These are phyloP conservation scores for Yamadazyma dendronema DNA, from an alignment of 1,139 yeast species.

Conservation along the genomic window DNA sequence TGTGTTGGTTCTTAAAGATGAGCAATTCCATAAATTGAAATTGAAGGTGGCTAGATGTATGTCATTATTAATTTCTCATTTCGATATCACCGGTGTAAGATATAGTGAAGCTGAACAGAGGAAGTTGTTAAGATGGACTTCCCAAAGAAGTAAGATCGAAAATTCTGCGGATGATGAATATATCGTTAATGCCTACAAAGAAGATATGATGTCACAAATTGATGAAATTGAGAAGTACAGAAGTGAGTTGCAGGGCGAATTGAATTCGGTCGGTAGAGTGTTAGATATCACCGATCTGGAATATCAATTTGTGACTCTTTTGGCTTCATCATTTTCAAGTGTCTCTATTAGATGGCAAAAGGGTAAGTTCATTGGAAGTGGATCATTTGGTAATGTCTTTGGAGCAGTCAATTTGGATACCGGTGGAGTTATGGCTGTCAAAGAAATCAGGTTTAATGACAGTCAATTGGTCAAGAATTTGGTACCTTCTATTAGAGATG, in stretches of 20 bases:
- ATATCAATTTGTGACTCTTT: slow-evolving; percentile 78
- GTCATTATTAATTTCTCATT: slow-evolving; percentile 90
- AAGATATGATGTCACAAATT: slow-evolving; percentile 59
- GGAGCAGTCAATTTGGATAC: slow-evolving; percentile 92
- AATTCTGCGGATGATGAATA: slow-evolving; percentile 63
- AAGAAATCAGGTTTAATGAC: slow-evolving; percentile 90
- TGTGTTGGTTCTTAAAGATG: slow-evolving; percentile 75
- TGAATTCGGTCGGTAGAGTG: slow-evolving; percentile 76
- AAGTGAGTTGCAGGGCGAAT: slow-evolving; percentile 46
- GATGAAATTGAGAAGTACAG: slow-evolving; percentile 58
- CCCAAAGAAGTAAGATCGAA: slow-evolving; percentile 47
- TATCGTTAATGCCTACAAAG: slow-evolving; percentile 52
- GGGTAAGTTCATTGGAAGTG: slow-evolving; percentile 91
- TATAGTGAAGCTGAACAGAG: slow-evolving; percentile 78
- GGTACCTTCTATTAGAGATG: slow-evolving; percentile 88
- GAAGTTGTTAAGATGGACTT: slow-evolving; percentile 51
- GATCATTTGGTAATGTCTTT: slow-evolving; percentile 92
- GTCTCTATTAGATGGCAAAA: slow-evolving; percentile 97
- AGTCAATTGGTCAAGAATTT: slow-evolving; percentile 81
- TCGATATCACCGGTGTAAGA: slow-evolving; percentile 97
- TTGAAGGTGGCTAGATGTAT: slow-evolving; percentile 92
- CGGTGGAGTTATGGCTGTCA: slow-evolving; percentile 96
- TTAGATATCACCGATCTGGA: slow-evolving; percentile 85
- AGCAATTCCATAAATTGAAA: slow-evolving; percentile 69
- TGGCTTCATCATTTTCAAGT: slow-evolving; percentile 88